Base-by-base conservation (phyloP, 176 grass and related monocot species). In the Lolium rigidum region DNA sequence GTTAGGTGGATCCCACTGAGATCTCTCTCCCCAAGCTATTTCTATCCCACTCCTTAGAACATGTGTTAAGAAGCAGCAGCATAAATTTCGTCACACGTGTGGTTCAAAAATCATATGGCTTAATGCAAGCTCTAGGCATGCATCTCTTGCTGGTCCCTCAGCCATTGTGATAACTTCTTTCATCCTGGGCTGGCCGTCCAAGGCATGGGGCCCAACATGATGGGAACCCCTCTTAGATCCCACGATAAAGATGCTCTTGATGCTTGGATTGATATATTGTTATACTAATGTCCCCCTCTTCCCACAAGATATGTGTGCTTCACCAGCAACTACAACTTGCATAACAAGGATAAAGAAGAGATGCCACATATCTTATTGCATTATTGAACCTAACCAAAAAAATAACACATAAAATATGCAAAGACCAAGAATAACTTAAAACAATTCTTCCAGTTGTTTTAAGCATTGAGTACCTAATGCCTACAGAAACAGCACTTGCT, bases 261-360 rank as follows among this genome's bases (percentile, higher is more conserved):
- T 49, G 46, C 7, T 50, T 25, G 3, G 44, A 14, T 47, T 87
- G 25, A 84, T 59, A 75, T n/a, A 35, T 12, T 51, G 31, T 26
- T 59, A 78, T 63, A 82, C 66, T 78, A 77, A 25, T 69, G 68
- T 70, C 7, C 75, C 38, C 17, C 26, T 35, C 43, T 47, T 56
- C 37, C 57, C 64, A 78, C 17, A 86, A 77, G 70, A 62, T 83
- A 83, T 66, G 10, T 2, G 14, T 78, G 66, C 48, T 83, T 49
- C 65, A 74, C 57, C 48, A 87, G 58, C 84, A 86, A 82, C 79
- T 62, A 38, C 72, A 72, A 20, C 44, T 65, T 31, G 13, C 84
- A 75, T 74, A 63, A 13, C 18, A 68, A 72, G 15, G 39, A 74
- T 80, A 74, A 47, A 82, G n/a, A n/a, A n/a, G 14, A 86, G 21